Evolutionary conservation across 495 filamentous ascomycete genomes (phyloP), one percentile per base, ranked within the genome.

Genomic region (Oleoguttula mirabilis): DNA sequence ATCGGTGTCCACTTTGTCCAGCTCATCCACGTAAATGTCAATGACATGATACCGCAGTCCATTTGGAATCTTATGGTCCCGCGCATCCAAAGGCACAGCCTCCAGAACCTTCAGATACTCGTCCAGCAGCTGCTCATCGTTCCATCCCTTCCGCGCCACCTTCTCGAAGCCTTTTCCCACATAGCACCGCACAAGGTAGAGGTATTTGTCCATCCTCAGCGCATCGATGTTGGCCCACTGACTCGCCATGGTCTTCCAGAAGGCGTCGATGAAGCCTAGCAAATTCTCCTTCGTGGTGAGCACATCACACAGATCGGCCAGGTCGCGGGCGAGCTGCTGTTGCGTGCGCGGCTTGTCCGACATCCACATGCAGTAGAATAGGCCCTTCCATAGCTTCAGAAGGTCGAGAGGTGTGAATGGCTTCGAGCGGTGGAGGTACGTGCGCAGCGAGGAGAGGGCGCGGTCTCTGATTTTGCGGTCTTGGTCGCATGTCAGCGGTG

Each of bases 281-380:
- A 80, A 73, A 39, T 69, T 72, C 24, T 70, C 61, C 19, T 37
- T 17, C 5, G 19, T 10, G 10, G 76, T 76, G 23, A 94, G 70
- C 12, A 75, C 64, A 38, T 70, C 66, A 28, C 87, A 62, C 36
- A 95, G 77, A 22, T 65, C 66, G 36, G 90, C 82, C 36, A 96
- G 80, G 35, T 85, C 76, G 41, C 66, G 62, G 55, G 79, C 77
- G 36, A 96, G 80, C 23, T 73, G 75, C 71, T 94, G 88, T 68
- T 95, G 88, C 10, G 82, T 76, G 45, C 79, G 67, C 15, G 86
- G 80, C 36, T 83, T 83, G 65, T 94, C 88, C 60, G 79, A 85
- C 79, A 94, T 88, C 79, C 84, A 94, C 60, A 94, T 76, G 79
- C 86, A 90, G 72, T 82, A 96, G 67, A 92, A 96, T 19, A 98